phyloP scores from a whole-genome alignment of 1,139 yeast species.

The Blastobotrys arbuscula region DNA sequence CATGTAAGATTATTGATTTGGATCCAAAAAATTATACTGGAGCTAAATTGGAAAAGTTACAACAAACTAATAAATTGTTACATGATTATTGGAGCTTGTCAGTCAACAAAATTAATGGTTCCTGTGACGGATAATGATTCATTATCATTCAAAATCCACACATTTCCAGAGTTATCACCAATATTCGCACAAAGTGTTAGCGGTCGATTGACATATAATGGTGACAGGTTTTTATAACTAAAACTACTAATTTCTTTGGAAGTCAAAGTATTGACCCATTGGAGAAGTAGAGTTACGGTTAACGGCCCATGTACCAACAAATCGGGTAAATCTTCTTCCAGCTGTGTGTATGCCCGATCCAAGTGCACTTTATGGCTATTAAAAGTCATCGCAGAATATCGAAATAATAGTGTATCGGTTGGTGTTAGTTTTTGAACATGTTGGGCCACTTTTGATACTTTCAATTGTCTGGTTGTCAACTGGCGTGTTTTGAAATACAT shows the following conservation, averaged over 20 bases:
- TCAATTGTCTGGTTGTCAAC: slow-evolving; percentile 7
- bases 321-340: slow-evolving; percentile 54
- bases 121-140: slow-evolving; percentile 27
- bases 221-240: slow-evolving; percentile 47
- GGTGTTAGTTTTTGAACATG: slow-evolving; percentile 23
- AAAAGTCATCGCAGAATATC: slow-evolving; percentile 69
- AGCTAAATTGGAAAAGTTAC: neutral
- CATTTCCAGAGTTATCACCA: slow-evolving; percentile 21
- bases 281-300: slow-evolving; percentile 52
- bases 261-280: slow-evolving; percentile 39
- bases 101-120: slow-evolving; percentile 8
- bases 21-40: slow-evolving; percentile 32
- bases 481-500: slow-evolving; percentile 25
- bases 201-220: slow-evolving; percentile 39
- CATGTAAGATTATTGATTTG: slow-evolving; percentile 32
- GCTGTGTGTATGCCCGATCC: slow-evolving; percentile 48
- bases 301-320: slow-evolving; percentile 80
- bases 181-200: slow-evolving; percentile 24
- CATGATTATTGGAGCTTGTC: neutral
- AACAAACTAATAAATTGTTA: slow-evolving; percentile 1
- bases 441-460: slow-evolving; percentile 3
- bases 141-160: slow-evolving; percentile 33
- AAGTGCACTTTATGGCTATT: slow-evolving; percentile 83
- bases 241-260: slow-evolving; percentile 32
- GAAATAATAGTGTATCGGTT: slow-evolving; percentile 38